Base-by-base conservation (phyloP, 2,329 filamentous ascomycete genomes). In the Aspergillus novoparasiticus region DNA sequence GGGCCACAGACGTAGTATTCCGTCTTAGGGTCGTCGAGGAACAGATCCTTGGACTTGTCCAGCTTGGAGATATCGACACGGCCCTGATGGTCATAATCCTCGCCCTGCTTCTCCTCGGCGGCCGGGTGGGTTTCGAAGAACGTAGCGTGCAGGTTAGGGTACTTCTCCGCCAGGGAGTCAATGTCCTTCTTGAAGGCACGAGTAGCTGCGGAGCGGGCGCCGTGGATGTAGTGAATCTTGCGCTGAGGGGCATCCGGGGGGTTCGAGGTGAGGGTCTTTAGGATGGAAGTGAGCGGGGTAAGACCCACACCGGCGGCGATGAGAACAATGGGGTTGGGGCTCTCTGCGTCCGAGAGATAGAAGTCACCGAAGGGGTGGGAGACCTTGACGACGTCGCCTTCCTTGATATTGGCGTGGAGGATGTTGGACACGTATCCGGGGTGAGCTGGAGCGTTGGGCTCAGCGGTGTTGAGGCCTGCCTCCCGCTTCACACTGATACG, bases 1-100 rank as follows among this genome's bases (percentile, higher is more conserved):
- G 91, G 90, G 0, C 91, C 91, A 71, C 91, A 94, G 59, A 92
- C 79, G 69, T 86, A 93, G 75, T 93, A 94, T 71, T 88, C 81
- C 0, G 91, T 82, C 50, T 77, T 77, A 0, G 76, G 57, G 68
- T 89, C 80, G 23, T 81, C 78, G 1, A 89, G 72, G 67, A 83
- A 86, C n/a, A 94, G 78, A 53, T 86, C 80, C 0, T 77, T 71
- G 10, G 85, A 79, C 28, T 77, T 73, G 66, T 86, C 82, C 43
- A 92, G 73, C 60, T 81, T 82, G 36, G 79, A 76, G n/a, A 93
- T 74, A 62, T 87, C 82, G 19, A 91, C 77, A 9, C 86, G 82
- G 4, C 89, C 86, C 10, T 79, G 77, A 68, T 86, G 81, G 62
- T 89, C 78, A 74, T 89, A 91, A 67, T 90, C 82, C 4, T 81